Evolutionary conservation across 352 stramenopile species (phyloP).

Genomic region (Pythium dissotocum): DNA sequence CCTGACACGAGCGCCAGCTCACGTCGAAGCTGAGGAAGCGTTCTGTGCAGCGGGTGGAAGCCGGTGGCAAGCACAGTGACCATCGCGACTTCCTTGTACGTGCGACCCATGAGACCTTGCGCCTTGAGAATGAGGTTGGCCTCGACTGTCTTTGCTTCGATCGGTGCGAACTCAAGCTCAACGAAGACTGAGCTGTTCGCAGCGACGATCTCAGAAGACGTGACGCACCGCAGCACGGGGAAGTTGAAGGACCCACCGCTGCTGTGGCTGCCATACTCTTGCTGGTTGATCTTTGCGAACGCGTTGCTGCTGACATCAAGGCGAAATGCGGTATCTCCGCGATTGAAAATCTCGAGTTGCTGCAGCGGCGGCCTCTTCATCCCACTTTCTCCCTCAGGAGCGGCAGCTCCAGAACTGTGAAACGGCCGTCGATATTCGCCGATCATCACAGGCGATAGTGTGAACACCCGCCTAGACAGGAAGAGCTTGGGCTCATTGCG

Average conservation of each 20-base stretch:
- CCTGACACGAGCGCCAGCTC: constrained; percentile 24
- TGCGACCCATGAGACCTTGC: constrained; percentile 64
- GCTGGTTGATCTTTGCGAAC: constrained; percentile 54
- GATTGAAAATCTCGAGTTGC: constrained; percentile 79
- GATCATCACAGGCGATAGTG: constrained; percentile 73
- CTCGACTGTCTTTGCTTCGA: constrained; percentile 55
- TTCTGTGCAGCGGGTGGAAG: constrained; percentile 48
- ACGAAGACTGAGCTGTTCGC: constrained; percentile 62
- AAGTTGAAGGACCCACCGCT: constrained; percentile 25
- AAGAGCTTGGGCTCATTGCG: constrained; percentile 69
- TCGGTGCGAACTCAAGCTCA: constrained; percentile 78
- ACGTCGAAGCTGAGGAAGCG: constrained; percentile 38
- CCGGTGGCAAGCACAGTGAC: constrained; percentile 59
- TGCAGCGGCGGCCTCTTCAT: constrained; percentile 46
- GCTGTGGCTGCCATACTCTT: constrained; percentile 33
- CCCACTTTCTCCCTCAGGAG: constrained; percentile 12
- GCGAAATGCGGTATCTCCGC: constrained; percentile 64
- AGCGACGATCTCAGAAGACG: constrained; percentile 57
- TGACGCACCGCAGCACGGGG: constrained; percentile 54
- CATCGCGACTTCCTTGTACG: constrained; percentile 67
- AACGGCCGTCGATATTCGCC: constrained; percentile 49
- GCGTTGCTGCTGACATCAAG: constrained; percentile 62
- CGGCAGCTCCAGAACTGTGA: background rate
- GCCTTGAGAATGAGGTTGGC: constrained; percentile 63
- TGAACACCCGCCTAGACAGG: constrained; percentile 50